phyloP scores from a whole-genome alignment of 768 basidiomycete species.

The Hericium coralloides region DNA sequence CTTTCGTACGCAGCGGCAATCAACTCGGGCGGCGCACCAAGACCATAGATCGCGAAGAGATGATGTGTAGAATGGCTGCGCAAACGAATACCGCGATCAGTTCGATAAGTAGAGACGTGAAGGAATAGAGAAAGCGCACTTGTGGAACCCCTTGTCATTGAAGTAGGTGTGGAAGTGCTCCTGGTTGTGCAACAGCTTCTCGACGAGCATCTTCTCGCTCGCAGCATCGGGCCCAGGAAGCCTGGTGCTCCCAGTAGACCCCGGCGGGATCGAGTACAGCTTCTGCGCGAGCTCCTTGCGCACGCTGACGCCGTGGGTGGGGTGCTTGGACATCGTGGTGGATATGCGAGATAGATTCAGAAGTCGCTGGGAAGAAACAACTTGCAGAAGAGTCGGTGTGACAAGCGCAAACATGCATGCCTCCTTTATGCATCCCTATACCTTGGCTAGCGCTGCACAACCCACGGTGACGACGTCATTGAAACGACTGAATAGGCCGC shows the following conservation, averaged over 20 bases:
- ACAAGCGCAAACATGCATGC: no score
- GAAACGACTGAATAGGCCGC: no score
- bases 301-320: no score
- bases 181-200: slow-evolving; percentile 38
- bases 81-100: background rate
- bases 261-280: background rate
- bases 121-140: slow-evolving; percentile 13
- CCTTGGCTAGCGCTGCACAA: no score
- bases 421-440: no score
- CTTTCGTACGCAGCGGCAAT: slow-evolving; percentile 33
- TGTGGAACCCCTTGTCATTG: slow-evolving; percentile 28
- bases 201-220: background rate
- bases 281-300: background rate
- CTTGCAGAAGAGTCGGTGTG: no score
- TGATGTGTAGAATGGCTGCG: slow-evolving; percentile 49
- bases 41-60: slow-evolving; percentile 45
- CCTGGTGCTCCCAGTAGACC: background rate
- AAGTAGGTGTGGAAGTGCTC: slow-evolving; percentile 46
- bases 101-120: background rate
- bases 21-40: slow-evolving; percentile 41
- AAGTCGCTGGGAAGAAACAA: no score
- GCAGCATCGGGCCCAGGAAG: background rate
- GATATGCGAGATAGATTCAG: no score
- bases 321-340: no score
- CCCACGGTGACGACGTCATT: no score